A percentile compares a stretch with the other conserved stretches of the same genome.
Evolutionary conservation across 139 green algal species (phyloP).

Genomic region (Spirogloea muscicola): DNA sequence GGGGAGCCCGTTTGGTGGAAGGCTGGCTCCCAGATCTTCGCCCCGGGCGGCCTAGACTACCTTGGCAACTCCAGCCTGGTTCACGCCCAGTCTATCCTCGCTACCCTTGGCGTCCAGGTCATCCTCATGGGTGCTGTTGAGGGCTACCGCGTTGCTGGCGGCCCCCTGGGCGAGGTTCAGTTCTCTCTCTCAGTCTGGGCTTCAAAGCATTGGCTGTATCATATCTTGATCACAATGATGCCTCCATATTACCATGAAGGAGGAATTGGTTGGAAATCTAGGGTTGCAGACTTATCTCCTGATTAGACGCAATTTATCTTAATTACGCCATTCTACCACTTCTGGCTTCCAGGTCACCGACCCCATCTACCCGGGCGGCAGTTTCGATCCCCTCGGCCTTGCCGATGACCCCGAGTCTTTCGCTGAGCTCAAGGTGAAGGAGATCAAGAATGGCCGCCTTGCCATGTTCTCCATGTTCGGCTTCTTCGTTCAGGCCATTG

Average conservation of each 20-base stretch:
- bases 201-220: constrained; percentile 35
- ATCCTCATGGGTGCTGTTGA: constrained; percentile 63
- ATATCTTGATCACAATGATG: no score
- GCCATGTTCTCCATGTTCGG: constrained; percentile 77
- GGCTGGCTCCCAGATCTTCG: constrained; percentile 78
- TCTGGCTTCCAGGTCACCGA: constrained; percentile 76
- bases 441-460: constrained; percentile 91
- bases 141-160: constrained; percentile 86
- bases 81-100: constrained; percentile 89
- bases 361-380: constrained; percentile 85
- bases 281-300: no score
- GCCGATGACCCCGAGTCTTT: constrained; percentile 86
- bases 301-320: no score
- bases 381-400: constrained; percentile 91
- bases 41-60: constrained; percentile 60
- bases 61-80: constrained; percentile 84
- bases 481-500: constrained; percentile 64
- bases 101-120: constrained; percentile 81
- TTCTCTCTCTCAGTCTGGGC: constrained; percentile 57
- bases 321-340: no score
- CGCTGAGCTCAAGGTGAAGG: constrained; percentile 75
- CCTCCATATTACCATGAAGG: no score
- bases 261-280: no score
- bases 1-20: constrained; percentile 77
- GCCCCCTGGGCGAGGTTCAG: constrained; percentile 75